phyloP scores from a whole-genome alignment of 306 rosid species.

The Gynostemma pentaphyllum region DNA sequence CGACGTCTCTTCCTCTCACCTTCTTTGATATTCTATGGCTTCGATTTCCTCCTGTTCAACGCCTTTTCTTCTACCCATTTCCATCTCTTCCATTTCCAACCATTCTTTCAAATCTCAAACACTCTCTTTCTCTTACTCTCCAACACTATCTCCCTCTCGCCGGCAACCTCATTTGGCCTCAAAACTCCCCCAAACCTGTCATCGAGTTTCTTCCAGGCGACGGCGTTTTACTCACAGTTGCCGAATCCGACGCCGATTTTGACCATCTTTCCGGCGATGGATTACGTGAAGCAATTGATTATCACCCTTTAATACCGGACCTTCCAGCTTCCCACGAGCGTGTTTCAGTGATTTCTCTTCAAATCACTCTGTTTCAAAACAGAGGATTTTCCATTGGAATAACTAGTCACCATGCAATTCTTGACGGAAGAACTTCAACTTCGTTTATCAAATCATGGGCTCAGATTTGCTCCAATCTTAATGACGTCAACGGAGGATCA shows the following conservation, averaged over 20 bases:
- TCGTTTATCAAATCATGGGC: constrained; percentile 50
- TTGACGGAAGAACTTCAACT: constrained; percentile 18
- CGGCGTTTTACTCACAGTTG: constrained; percentile 10
- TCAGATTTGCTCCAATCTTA: constrained; percentile 18
- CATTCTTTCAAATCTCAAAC: constrained; percentile 19
- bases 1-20: constrained; percentile 23
- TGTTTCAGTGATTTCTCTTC: constrained; percentile 13
- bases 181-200: constrained; percentile 24
- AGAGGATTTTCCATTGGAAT: constrained; percentile 21
- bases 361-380: constrained; percentile 18
- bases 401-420: constrained; percentile 19
- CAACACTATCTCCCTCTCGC: constrained; percentile 17
- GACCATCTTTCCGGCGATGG: not conserved
- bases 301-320: constrained; percentile 10
- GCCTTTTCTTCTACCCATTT: constrained; percentile 24
- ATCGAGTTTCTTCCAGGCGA: constrained; percentile 3
- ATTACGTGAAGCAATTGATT: not conserved
- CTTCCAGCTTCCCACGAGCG: not conserved
- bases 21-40: constrained; percentile 22
- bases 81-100: constrained; percentile 11
- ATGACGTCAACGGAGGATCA: not conserved
- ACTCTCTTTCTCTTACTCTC: constrained; percentile 25
- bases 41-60: not conserved
- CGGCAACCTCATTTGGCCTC: constrained; percentile 9
- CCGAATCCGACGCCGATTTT: constrained; percentile 17